Evolutionary conservation across 2,329 filamentous ascomycete genomes (phyloP).

Genomic region (Aspergillus fructus): DNA sequence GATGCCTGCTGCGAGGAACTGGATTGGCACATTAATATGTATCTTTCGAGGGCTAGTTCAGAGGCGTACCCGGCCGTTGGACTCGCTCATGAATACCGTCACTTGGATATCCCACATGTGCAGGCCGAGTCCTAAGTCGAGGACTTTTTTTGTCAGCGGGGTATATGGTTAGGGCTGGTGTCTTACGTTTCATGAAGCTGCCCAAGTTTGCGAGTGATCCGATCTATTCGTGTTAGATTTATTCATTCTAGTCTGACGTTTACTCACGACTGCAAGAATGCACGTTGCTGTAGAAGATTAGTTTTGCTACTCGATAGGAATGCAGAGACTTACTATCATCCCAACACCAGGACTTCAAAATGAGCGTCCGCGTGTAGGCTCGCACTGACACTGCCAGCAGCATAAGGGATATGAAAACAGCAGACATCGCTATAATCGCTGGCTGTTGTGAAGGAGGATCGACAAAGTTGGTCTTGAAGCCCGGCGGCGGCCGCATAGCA

Average conservation of each 20-base stretch:
- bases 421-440: background rate
- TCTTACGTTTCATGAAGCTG: background rate
- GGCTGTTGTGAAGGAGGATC: background rate
- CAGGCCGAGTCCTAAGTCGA: background rate
- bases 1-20: background rate
- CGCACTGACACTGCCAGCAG: background rate
- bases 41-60: background rate
- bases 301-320: background rate
- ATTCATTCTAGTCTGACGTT: background rate
- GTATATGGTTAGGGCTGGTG: background rate
- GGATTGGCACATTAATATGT: no score
- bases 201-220: background rate
- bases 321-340: background rate
- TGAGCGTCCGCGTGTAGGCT: background rate
- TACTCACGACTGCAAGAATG: background rate
- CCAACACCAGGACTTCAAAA: background rate
- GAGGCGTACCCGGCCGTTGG: no score
- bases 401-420: background rate
- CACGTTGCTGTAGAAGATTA: background rate
- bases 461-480: background rate
- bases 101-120: constrained; percentile 5
- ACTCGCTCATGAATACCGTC: no score
- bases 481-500: background rate
- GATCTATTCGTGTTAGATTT: background rate
- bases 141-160: background rate